These are phyloP conservation scores for Stylosanthes scabra DNA, from an alignment of 331 rosid species.

Conservation along the genomic window DNA sequence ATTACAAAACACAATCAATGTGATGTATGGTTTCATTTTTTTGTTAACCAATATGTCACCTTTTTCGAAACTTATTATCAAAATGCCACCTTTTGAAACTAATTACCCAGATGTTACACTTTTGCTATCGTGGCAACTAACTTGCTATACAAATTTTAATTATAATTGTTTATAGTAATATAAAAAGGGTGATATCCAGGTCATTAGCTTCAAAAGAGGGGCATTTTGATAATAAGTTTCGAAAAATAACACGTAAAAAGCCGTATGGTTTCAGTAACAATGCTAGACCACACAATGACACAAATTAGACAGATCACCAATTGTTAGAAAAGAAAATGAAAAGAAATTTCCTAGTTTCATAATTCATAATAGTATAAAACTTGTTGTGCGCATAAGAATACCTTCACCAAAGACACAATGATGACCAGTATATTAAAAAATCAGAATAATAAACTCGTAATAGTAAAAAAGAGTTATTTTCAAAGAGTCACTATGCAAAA, in stretches of 20 bases:
- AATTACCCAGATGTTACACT: too few species aligned
- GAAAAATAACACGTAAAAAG: too few species aligned
- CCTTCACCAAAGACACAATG: slow-evolving; percentile 10
- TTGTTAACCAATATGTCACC: too few species aligned
- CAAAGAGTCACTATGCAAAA: not conserved
- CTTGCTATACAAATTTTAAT: too few species aligned
- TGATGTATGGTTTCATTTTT: not conserved
- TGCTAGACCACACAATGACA: not conserved
- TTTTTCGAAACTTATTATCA: too few species aligned
- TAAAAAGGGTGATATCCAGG: too few species aligned
- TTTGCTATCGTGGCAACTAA: too few species aligned
- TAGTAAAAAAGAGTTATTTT: not conserved
- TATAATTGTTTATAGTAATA: too few species aligned
- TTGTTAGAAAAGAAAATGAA: too few species aligned
- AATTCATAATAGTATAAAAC: slow-evolving; percentile 5
- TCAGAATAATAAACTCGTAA: slow-evolving; percentile 1
- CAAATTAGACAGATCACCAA: not conserved
- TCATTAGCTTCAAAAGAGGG: too few species aligned
- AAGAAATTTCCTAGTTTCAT: not conserved
- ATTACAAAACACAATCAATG: slow-evolving; percentile 8
- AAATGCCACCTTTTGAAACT: too few species aligned
- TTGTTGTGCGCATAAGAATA: not conserved
- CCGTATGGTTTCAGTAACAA: not conserved
- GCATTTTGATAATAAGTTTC: too few species aligned
- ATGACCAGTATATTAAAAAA: not conserved